Conservation (phyloP, 1,284 basidiomycete species). For the Trametes hirsuta region DNA sequence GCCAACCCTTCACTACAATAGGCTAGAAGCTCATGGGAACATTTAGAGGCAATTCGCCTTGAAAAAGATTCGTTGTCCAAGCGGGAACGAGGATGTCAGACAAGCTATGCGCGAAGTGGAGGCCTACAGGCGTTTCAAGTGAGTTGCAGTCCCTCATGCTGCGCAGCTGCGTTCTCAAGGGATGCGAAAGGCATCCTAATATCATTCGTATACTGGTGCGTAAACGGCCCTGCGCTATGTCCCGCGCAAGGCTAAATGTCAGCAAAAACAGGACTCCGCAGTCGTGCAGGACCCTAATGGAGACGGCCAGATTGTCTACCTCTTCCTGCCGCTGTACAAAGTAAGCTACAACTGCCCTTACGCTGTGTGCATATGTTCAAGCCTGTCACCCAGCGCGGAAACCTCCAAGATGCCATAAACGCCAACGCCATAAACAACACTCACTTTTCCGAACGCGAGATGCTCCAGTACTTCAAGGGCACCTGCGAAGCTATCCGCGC, state of each 20-base stretch:
- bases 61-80: conserved; percentile 91
- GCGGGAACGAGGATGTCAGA: conserved; percentile 79
- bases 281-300: conserved; percentile 91
- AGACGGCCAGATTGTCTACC: conserved; percentile 94
- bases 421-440: conserved; percentile 83
- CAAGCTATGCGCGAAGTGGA: conserved; percentile 91
- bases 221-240: not conserved
- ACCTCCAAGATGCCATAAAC: conserved; percentile 95
- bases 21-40: not conserved
- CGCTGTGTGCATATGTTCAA: conserved; percentile 1
- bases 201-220: conserved; percentile 84
- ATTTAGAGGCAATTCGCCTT: conserved; percentile 84
- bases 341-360: conserved; percentile 35
- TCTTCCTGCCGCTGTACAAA: conserved; percentile 90
- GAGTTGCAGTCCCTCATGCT: conserved; percentile 36
- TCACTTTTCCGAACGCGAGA: conserved; percentile 86
- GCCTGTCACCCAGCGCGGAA: conserved; percentile 63
- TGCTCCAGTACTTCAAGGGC: conserved; percentile 90
- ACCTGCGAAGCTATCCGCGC: conserved; percentile 92
- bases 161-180: not conserved
- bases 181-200: conserved; percentile 71
- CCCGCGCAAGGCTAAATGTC: not conserved
- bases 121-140: conserved; percentile 90
- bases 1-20: not conserved
- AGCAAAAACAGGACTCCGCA: conserved; percentile 76